Conservation (phyloP, 306 rosid species). For the Casuarina glauca region DNA sequence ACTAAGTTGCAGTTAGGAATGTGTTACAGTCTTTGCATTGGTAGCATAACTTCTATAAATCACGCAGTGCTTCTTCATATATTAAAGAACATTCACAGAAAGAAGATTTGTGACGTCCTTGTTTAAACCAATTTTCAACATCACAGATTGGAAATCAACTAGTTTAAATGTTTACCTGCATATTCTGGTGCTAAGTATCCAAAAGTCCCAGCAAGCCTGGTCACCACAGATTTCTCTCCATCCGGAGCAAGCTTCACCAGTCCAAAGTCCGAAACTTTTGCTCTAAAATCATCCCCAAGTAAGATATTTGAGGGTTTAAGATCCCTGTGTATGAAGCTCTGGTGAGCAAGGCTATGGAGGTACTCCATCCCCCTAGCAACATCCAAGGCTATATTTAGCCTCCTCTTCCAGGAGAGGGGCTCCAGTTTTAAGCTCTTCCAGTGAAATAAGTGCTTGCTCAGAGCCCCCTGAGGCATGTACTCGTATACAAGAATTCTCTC, state of each 20-base stretch:
- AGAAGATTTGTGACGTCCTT: neutral
- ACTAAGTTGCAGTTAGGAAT: slow-evolving; percentile 16
- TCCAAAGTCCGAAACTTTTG: slow-evolving; percentile 94
- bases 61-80: neutral
- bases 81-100: slow-evolving; percentile 1
- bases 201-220: slow-evolving; percentile 95
- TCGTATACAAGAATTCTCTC: slow-evolving; percentile 93
- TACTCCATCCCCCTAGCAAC: slow-evolving; percentile 99
- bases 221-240: slow-evolving; percentile 83
- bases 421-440: slow-evolving; percentile 73
- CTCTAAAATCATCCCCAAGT: slow-evolving; percentile 85
- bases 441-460: slow-evolving; percentile 89
- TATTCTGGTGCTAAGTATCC: slow-evolving; percentile 99
- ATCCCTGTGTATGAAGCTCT: slow-evolving; percentile 98
- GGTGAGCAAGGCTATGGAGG: slow-evolving; percentile 88
- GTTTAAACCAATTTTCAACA: neutral
- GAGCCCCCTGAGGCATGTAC: slow-evolving; percentile 98
- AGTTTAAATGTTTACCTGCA: slow-evolving; percentile 60
- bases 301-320: slow-evolving; percentile 92
- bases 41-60: slow-evolving; percentile 11
- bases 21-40: slow-evolving; percentile 9
- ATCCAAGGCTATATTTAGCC: slow-evolving; percentile 93
- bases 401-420: slow-evolving; percentile 96
- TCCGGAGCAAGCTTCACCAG: slow-evolving; percentile 97
- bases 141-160: slow-evolving; percentile 3